These are phyloP conservation scores for Dentipellis sp. DNA, from an alignment of 768 basidiomycete species.

Conservation along the genomic window DNA sequence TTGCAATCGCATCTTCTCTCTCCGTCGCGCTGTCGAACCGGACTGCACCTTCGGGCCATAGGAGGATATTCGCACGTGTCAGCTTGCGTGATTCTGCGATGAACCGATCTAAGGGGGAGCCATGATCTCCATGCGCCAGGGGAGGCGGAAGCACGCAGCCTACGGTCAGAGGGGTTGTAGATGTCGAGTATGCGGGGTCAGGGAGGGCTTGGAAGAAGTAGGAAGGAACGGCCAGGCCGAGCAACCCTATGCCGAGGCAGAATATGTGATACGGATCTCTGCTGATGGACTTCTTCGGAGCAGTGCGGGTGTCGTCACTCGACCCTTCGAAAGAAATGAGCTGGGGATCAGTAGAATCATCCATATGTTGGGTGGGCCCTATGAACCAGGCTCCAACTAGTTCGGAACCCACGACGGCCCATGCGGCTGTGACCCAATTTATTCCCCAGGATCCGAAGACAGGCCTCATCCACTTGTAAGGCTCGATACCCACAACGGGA, in stretches of 20 bases:
- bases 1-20: slow-evolving; percentile 37
- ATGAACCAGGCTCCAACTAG: slow-evolving; percentile 49
- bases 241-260: slow-evolving; percentile 31
- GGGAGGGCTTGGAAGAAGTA: slow-evolving; percentile 34
- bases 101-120: slow-evolving; percentile 46
- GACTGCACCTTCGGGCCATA: slow-evolving; percentile 82
- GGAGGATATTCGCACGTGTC: slow-evolving; percentile 40
- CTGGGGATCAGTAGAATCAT: slow-evolving; percentile 25
- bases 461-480: slow-evolving; percentile 59
- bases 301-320: background rate
- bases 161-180: slow-evolving; percentile 49
- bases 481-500: slow-evolving; percentile 39
- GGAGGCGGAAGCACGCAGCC: slow-evolving; percentile 59
- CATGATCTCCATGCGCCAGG: slow-evolving; percentile 28
- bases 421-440: slow-evolving; percentile 72
- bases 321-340: slow-evolving; percentile 4
- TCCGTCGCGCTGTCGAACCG: slow-evolving; percentile 45
- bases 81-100: slow-evolving; percentile 46
- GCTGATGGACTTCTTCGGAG: background rate
- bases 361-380: slow-evolving; percentile 37
- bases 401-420: slow-evolving; percentile 60
- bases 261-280: slow-evolving; percentile 18
- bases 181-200: slow-evolving; percentile 23
- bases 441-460: slow-evolving; percentile 47
- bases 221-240: slow-evolving; percentile 47